Evolutionary conservation across 495 filamentous ascomycete genomes (phyloP).

Genomic region (Penicilliopsis zonata): DNA sequence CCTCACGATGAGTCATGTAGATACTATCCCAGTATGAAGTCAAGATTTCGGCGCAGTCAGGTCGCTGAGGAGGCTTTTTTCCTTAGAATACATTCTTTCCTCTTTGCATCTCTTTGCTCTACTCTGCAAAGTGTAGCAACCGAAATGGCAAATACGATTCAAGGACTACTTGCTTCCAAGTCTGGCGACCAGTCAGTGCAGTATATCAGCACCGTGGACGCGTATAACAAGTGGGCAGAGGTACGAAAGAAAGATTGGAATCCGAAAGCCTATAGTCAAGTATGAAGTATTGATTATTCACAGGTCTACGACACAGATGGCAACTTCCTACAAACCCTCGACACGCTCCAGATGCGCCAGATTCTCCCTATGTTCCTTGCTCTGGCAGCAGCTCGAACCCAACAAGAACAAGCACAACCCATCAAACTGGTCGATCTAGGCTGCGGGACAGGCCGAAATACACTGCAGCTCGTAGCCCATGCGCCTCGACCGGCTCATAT

Average conservation of each 20-base stretch:
- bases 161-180: conserved; percentile 10
- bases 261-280: no score
- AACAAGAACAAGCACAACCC: conserved; percentile 4
- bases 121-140: no score
- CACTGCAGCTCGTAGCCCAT: conserved; percentile 36
- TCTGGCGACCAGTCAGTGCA: conserved; percentile 4
- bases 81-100: no score
- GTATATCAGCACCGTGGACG: conserved; percentile 28
- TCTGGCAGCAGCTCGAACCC: conserved; percentile 9
- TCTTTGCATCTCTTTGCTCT: no score
- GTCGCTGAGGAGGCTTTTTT: no score
- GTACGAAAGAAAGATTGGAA: conserved; percentile 7
- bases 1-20: no score
- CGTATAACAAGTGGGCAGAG: conserved; percentile 32
- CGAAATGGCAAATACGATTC: conserved; percentile 19
- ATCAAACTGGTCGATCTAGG: conserved; percentile 45
- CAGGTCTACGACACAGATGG: conserved; percentile 59
- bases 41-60: no score
- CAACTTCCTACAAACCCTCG: conserved; percentile 62
- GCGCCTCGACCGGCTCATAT: conserved; percentile 16
- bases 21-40: no score
- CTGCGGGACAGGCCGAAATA: conserved; percentile 62
- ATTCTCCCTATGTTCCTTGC: conserved; percentile 43
- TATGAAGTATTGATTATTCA: no score
- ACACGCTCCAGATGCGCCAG: conserved; percentile 42